Conservation (phyloP, 2,329 filamentous ascomycete species). For the Aspergillus cejpii region DNA sequence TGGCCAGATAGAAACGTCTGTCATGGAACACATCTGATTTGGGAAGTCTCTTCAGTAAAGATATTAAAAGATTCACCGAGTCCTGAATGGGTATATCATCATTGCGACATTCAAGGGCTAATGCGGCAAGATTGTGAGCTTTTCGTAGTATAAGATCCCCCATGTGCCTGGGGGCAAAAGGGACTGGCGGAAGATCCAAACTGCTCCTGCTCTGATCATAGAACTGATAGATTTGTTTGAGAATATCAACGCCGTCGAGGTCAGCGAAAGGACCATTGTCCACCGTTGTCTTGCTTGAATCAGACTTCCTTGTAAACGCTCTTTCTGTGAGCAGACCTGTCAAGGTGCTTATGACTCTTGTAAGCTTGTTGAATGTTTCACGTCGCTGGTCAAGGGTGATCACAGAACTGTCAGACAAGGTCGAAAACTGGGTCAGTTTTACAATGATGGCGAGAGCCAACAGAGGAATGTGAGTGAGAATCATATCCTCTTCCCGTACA, state of each 20-base stretch:
- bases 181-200: slow-evolving; percentile 55
- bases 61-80: slow-evolving; percentile 54
- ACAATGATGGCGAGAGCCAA: slow-evolving; percentile 59
- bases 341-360: slow-evolving; percentile 26
- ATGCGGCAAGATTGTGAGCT: slow-evolving; percentile 39
- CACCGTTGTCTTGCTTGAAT: slow-evolving; percentile 18
- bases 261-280: slow-evolving; percentile 12
- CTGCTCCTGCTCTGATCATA: slow-evolving; percentile 66
- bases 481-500: slow-evolving; percentile 91
- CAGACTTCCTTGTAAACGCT: slow-evolving; percentile 45
- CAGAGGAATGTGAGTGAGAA: slow-evolving; percentile 74
- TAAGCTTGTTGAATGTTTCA: slow-evolving; percentile 22
- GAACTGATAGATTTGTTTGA: slow-evolving; percentile 58
- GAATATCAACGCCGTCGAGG: slow-evolving; percentile 38
- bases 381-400: slow-evolving; percentile 15
- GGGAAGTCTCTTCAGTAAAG: slow-evolving; percentile 39
- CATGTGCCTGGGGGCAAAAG: slow-evolving; percentile 51
- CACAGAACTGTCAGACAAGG: slow-evolving; percentile 8
- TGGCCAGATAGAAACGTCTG: slow-evolving; percentile 31
- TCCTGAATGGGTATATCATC: slow-evolving; percentile 46
- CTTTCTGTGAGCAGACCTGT: slow-evolving; percentile 43
- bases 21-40: slow-evolving; percentile 32
- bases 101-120: slow-evolving; percentile 24
- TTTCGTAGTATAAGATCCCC: slow-evolving; percentile 60
- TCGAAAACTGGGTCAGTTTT: slow-evolving; percentile 38